Evolutionary conservation across 495 filamentous ascomycete genomes (phyloP), one percentile per base, ranked within the genome.

Genomic region (Hypoxylon intermedium): DNA sequence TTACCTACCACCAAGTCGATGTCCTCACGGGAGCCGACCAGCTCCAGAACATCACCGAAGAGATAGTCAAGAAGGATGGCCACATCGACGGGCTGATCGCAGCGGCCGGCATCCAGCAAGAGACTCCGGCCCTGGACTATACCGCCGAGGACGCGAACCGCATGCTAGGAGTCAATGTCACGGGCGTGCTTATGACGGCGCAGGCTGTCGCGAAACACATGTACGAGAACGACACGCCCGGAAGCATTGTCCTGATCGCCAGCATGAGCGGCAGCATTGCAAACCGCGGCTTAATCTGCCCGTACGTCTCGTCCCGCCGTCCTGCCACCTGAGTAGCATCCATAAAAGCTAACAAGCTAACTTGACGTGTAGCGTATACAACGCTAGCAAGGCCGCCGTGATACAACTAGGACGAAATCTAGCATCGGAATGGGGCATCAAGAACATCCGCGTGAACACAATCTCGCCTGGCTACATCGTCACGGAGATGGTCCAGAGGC

Each of bases 401-500:
- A 67, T 96, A 72, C 92, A 96, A 68, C 85, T 97, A 3, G 86
- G 78, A 6, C 87, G 89, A 65, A 93, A 92, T 73, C 82, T 97
- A n/a, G 93, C 92, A 5, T 72, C 84, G 23, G 91, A 95, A 72
- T 93, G 93, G 93, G 93, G 93, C 20, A 68, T 75, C 41, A 83
- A 93, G 72, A 88, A 87, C 47, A 97, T 98, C 72, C 89, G 93
- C 2, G 92, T 97, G 58, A 98, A 98, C 77, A 95, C 92, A 34
- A 87, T 97, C 65, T 96, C 91, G 11, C 93, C 93, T 0, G 93
- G 93, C 26, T 98, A 98, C 71, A 97, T 97, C 62, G 85, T 94
- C 47, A 96, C 92, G n/a, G 82, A 84, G 26, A 95, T 96, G 92
- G 91, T 93, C 9, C 85, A 89, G 68, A 82, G 85, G 40, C 79